phyloP scores from a whole-genome alignment of 768 basidiomycete species.

The Xerocomellus chrysenteron region DNA sequence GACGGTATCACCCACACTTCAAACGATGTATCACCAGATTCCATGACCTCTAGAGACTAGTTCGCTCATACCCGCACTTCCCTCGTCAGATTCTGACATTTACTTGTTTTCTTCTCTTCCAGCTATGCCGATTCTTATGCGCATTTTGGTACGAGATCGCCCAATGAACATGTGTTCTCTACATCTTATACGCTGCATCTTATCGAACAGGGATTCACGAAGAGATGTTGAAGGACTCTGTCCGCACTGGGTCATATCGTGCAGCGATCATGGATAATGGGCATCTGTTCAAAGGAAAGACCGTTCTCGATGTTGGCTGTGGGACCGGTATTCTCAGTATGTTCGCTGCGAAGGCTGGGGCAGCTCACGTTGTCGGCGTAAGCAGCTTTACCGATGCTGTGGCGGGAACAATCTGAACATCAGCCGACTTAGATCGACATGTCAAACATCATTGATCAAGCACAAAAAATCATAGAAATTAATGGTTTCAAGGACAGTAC shows the following conservation, averaged over 20 bases:
- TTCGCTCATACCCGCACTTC: slow-evolving; percentile 46
- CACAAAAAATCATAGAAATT: slow-evolving; percentile 92
- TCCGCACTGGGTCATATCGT: slow-evolving; percentile 94
- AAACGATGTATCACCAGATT: slow-evolving; percentile 29
- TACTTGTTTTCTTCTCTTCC: slow-evolving; percentile 35
- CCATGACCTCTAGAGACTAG: slow-evolving; percentile 90
- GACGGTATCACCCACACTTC: slow-evolving; percentile 32
- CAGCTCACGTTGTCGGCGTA: slow-evolving; percentile 90
- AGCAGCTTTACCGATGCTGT: slow-evolving; percentile 29
- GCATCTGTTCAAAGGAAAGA: slow-evolving; percentile 96
- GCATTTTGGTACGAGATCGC: slow-evolving; percentile 70
- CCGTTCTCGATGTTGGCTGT: slow-evolving; percentile 96
- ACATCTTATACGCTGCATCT: slow-evolving; percentile 5
- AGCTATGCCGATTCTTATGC: slow-evolving; percentile 97
- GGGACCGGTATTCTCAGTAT: slow-evolving; percentile 98
- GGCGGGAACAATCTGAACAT: slow-evolving; percentile 12
- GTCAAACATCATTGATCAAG: slow-evolving; percentile 99
- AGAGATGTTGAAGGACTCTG: slow-evolving; percentile 98
- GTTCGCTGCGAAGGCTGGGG: slow-evolving; percentile 97
- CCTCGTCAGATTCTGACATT: slow-evolving; percentile 37
- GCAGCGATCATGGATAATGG: slow-evolving; percentile 91
- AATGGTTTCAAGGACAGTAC: slow-evolving; percentile 95
- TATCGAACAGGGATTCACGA: slow-evolving; percentile 82
- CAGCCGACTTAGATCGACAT: slow-evolving; percentile 79
- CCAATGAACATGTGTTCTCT: not conserved